Evolutionary conservation across 1,139 yeast genomes (phyloP).

Genomic region (Pneumocystis sp.): DNA sequence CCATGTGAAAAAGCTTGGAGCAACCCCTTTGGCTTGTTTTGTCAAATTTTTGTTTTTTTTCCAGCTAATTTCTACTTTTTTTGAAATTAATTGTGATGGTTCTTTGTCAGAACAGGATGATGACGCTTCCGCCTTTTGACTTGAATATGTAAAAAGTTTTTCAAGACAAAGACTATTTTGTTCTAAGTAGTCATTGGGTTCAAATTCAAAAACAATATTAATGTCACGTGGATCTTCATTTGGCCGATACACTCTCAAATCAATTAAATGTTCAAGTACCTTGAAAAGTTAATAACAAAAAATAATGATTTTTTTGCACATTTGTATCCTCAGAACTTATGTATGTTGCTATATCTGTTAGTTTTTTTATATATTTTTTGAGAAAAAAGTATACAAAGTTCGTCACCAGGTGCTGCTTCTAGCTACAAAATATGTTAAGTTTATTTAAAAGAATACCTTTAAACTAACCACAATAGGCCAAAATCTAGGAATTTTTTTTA

Average conservation of each 20-base stretch:
- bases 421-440: constrained; percentile 14
- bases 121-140: constrained; percentile 14
- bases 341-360: constrained; percentile 19
- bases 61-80: constrained; percentile 24
- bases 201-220: constrained; percentile 23
- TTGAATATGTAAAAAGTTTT: constrained; percentile 5
- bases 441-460: constrained; percentile 5
- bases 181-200: constrained; percentile 23
- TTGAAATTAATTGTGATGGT: constrained; percentile 17
- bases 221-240: constrained; percentile 21
- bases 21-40: constrained; percentile 17
- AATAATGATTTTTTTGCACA: constrained; percentile 2
- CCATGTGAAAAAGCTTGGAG: constrained; percentile 22
- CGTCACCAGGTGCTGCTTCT: neutral
- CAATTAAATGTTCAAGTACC: constrained; percentile 20
- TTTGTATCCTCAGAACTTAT: constrained; percentile 14
- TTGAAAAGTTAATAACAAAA: neutral
- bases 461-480: constrained; percentile 27
- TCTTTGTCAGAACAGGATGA: constrained; percentile 14
- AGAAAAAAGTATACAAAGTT: constrained; percentile 18
- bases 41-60: constrained; percentile 24
- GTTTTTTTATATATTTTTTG: constrained; percentile 21
- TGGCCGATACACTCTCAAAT: constrained; percentile 23
- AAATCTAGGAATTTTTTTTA: constrained; percentile 23
- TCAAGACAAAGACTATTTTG: constrained; percentile 9